Evolutionary conservation across 169 alveolate species (phyloP), one percentile per base, ranked within the genome.

Genomic region (Babesia gibsoni): DNA sequence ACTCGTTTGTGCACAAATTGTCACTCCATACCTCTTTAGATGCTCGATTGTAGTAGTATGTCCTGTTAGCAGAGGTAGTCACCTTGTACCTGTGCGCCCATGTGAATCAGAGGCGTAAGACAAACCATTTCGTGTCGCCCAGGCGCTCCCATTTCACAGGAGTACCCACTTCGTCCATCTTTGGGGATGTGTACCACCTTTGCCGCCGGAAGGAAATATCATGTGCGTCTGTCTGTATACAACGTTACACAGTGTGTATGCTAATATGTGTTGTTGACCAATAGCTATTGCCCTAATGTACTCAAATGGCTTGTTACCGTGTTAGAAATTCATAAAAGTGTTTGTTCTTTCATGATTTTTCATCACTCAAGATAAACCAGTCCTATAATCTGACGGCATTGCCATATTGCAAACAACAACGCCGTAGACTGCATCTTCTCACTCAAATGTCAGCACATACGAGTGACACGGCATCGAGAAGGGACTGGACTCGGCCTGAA

Each of bases 71-170:
- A 33, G 84, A 63, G 22, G 84, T 75, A 57, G 63, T 70, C 37
- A 75, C 84, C 65, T 54, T 46, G 73, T 75, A 75, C 84, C 84
- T 75, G 58, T 7, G 42, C 43, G 25, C 16, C 3, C 4, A 37
- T 10, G 46, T 29, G n/a, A 3, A 8, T 4, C n/a, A 25, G 56
- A 0, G 32, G 1, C 61, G 25, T 22, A 1, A 4, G n/a, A 66
- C 57, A 22, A 27, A 75, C 84, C 84, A 75, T 27, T 33, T 54
- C 58, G 84, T 58, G 25, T 75, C 84, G 27, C 68, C 79, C 33
- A 75, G 53, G 33, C 68, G 84, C 22, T 54, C 67, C 84, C 84
- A 75, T 39, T 32, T 35, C 20, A 42, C 42, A 2, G 84, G 84
- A 16, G 66, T 73, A 12, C 84, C 84, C 14, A 65, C 50, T 12